Evolutionary conservation across 225 moss, liverwort and hornwort species (phyloP).

Genomic region (Straminergon stramineum): DNA sequence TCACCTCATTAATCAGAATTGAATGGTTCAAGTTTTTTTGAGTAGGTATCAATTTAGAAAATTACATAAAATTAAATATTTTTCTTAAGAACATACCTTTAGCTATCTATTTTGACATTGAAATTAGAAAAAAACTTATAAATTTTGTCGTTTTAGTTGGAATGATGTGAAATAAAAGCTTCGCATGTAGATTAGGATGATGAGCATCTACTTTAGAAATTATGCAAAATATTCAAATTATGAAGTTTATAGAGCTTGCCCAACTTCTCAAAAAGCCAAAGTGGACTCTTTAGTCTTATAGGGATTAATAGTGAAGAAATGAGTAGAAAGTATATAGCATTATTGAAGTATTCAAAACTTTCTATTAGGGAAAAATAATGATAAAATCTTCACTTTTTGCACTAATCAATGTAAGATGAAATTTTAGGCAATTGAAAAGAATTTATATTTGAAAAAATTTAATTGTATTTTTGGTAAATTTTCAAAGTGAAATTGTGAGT

Average conservation of each 20-base stretch:
- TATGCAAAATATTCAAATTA: background rate
- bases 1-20: too few species aligned
- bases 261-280: background rate
- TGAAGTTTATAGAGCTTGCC: background rate
- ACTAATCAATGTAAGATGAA: background rate
- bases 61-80: background rate
- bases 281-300: background rate
- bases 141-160: background rate
- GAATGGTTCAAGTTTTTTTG: background rate
- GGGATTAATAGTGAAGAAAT: background rate
- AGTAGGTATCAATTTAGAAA: background rate
- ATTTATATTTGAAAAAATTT: background rate
- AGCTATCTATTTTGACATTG: background rate
- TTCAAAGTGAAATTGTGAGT: background rate
- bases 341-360: background rate
- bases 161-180: background rate
- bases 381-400: background rate
- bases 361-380: background rate
- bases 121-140: background rate
- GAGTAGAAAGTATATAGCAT: background rate
- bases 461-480: background rate
- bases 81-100: rapidly evolving
- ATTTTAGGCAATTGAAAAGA: background rate
- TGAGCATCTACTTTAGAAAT: background rate
- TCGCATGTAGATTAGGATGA: background rate